Percentiles rank a stretch among this genome's conserved stretches.
These are phyloP conservation scores for Verticillium zaregamsianum DNA, from an alignment of 2,329 filamentous ascomycete genomes.

Conservation along the genomic window DNA sequence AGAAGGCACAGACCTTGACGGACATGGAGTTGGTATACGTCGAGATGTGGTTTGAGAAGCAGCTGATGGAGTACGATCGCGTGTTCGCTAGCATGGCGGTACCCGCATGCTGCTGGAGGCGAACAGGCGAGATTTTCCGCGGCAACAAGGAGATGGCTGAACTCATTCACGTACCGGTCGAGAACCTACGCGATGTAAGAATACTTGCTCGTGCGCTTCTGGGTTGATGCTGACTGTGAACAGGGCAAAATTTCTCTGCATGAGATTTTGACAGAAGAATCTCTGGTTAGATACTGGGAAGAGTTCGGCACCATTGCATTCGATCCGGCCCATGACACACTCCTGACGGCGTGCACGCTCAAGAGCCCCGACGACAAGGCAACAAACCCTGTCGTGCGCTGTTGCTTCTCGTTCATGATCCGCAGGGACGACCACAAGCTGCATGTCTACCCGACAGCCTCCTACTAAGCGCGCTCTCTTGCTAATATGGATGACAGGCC, in stretches of 20 bases:
- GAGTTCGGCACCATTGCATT: slow-evolving; percentile 98
- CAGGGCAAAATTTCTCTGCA: slow-evolving; percentile 93
- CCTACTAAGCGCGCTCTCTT: background rate
- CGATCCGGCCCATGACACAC: slow-evolving; percentile 87
- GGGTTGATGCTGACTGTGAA: slow-evolving; percentile 11
- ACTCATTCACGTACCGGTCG: slow-evolving; percentile 87
- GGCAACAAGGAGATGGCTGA: slow-evolving; percentile 99
- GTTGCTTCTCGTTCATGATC: slow-evolving; percentile 97
- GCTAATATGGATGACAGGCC: slow-evolving; percentile 56
- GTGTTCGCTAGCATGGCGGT: slow-evolving; percentile 99
- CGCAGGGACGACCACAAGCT: slow-evolving; percentile 93
- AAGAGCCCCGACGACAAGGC: slow-evolving; percentile 73
- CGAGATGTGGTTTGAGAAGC: slow-evolving; percentile 99
- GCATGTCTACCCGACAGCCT: slow-evolving; percentile 52
- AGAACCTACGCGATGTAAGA: slow-evolving; percentile 83
- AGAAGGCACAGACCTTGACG: slow-evolving; percentile 86
- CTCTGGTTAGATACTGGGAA: slow-evolving; percentile 96
- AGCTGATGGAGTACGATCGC: slow-evolving; percentile 94
- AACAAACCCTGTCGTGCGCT: slow-evolving; percentile 72
- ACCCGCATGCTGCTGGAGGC: slow-evolving; percentile 92
- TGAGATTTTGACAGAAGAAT: slow-evolving; percentile 92
- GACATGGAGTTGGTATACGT: slow-evolving; percentile 93
- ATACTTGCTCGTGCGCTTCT: background rate
- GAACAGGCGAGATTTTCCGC: slow-evolving; percentile 94
- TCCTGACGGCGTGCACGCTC: slow-evolving; percentile 87